phyloP scores from a whole-genome alignment of 2,329 filamentous ascomycete species.

The Xenosphaeropsis pyriputrescens region DNA sequence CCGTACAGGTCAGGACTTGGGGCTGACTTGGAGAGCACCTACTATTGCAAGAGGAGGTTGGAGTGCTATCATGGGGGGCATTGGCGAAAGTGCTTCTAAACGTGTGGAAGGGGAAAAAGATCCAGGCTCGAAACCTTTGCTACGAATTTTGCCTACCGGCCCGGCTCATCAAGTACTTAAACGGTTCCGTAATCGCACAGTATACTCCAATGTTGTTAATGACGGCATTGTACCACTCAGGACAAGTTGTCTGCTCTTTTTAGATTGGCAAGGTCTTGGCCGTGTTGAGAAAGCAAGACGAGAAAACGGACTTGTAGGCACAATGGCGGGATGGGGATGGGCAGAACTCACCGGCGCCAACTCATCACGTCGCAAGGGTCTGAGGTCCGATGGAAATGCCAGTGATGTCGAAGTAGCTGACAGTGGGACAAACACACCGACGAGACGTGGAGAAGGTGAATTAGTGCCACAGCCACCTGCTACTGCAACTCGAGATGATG shows the following conservation, averaged over 20 bases:
- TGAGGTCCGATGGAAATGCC: slow-evolving; percentile 8
- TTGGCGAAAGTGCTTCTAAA: slow-evolving; percentile 53
- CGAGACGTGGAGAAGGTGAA: slow-evolving; percentile 20
- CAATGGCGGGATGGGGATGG: slow-evolving; percentile 88
- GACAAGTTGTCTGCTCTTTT: slow-evolving; percentile 88
- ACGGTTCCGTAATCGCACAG: slow-evolving; percentile 78
- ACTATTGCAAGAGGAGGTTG: slow-evolving; percentile 75
- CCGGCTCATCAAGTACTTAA: slow-evolving; percentile 77
- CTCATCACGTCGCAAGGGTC: slow-evolving; percentile 9
- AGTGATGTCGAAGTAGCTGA: slow-evolving; percentile 10
- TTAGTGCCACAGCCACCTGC: slow-evolving; percentile 58
- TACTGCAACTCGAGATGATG: slow-evolving; percentile 53
- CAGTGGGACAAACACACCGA: slow-evolving; percentile 24
- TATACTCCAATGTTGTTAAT: slow-evolving; percentile 96
- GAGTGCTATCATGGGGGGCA: slow-evolving; percentile 73
- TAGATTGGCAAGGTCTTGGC: slow-evolving; percentile 90
- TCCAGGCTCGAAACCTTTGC: slow-evolving; percentile 73
- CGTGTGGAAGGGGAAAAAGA: slow-evolving; percentile 44
- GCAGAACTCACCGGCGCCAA: slow-evolving; percentile 74
- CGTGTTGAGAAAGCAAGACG: slow-evolving; percentile 87
- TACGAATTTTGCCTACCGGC: slow-evolving; percentile 80
- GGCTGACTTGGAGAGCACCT: slow-evolving; percentile 84
- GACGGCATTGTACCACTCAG: slow-evolving; percentile 91
- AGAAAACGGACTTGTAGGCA: slow-evolving; percentile 85
- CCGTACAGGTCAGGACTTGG: slow-evolving; percentile 89